Conservation (phyloP, 192 early-diverging fungal genomes). For the Backusella mclennaniae region DNA sequence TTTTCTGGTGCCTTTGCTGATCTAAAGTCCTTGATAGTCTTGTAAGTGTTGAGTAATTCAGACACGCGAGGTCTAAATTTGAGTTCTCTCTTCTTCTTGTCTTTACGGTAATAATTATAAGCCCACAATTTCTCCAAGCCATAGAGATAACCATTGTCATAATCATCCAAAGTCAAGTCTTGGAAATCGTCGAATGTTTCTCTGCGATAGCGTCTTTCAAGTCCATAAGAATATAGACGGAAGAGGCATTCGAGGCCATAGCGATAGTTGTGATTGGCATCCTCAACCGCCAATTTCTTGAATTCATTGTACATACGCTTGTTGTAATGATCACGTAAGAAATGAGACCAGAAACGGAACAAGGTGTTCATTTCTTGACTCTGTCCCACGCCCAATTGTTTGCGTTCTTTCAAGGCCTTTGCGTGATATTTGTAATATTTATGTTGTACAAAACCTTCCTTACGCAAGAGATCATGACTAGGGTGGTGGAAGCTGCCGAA, state of each 20-base stretch:
- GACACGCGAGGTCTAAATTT: conserved; percentile 55
- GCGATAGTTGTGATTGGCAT: conserved; percentile 81
- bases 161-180: conserved; percentile 74
- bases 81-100: conserved; percentile 65
- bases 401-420: conserved; percentile 92
- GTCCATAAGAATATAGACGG: conserved; percentile 97
- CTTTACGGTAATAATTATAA: conserved; percentile 86
- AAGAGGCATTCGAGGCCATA: conserved; percentile 97
- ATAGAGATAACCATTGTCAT: conserved; percentile 72
- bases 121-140: conserved; percentile 98
- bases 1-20: conserved; percentile 30
- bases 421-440: conserved; percentile 94
- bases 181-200: conserved; percentile 92
- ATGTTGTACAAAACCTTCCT: conserved; percentile 96
- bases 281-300: conserved; percentile 86
- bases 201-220: conserved; percentile 84
- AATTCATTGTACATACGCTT: conserved; percentile 93
- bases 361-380: conserved; percentile 97
- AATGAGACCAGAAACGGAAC: conserved; percentile 95
- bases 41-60: conserved; percentile 57
- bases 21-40: conserved; percentile 55
- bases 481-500: conserved; percentile 79
- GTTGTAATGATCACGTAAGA: conserved; percentile 95
- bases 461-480: conserved; percentile 87
- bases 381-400: conserved; percentile 80